phyloP scores from a whole-genome alignment of 2,329 filamentous ascomycete genomes.

The Fonsecaea nubica region DNA sequence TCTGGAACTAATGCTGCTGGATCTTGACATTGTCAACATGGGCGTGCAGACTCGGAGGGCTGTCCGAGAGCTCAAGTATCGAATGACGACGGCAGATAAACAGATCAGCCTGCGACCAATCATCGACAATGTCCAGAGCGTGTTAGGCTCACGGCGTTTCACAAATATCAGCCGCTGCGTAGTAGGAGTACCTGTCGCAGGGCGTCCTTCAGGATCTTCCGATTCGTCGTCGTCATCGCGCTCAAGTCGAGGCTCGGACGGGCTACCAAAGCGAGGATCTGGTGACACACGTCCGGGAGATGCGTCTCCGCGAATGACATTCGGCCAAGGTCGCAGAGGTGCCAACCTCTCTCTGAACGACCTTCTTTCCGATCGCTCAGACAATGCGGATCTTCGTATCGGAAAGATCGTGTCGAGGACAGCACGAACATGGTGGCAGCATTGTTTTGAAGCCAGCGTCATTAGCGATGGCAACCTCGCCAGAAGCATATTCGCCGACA shows the following conservation, averaged over 20 bases:
- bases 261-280: conserved; percentile 42
- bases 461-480: conserved; percentile 56
- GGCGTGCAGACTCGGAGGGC: conserved; percentile 54
- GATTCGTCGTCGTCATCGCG: conserved; percentile 47
- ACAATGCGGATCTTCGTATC: conserved; percentile 79
- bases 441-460: conserved; percentile 81
- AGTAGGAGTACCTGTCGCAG: conserved; percentile 57
- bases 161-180: conserved; percentile 58
- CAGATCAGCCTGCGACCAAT: conserved; percentile 55
- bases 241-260: conserved; percentile 43
- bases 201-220: conserved; percentile 51
- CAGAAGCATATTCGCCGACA: conserved; percentile 80
- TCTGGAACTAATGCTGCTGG: conserved; percentile 56
- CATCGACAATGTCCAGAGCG: conserved; percentile 55
- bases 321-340: conserved; percentile 40
- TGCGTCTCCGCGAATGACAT: conserved; percentile 35
- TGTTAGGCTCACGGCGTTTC: conserved; percentile 54
- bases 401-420: conserved; percentile 91
- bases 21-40: conserved; percentile 60
- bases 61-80: conserved; percentile 54
- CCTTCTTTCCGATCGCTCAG: conserved; percentile 73
- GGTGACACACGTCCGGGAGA: conserved; percentile 33
- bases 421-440: conserved; percentile 94
- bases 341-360: conserved; percentile 64
- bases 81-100: conserved; percentile 51